A percentile compares a stretch with the other conserved stretches of the same genome.
Conservation (phyloP, 1,284 basidiomycete genomes). For the Cryptococcus sp. region DNA sequence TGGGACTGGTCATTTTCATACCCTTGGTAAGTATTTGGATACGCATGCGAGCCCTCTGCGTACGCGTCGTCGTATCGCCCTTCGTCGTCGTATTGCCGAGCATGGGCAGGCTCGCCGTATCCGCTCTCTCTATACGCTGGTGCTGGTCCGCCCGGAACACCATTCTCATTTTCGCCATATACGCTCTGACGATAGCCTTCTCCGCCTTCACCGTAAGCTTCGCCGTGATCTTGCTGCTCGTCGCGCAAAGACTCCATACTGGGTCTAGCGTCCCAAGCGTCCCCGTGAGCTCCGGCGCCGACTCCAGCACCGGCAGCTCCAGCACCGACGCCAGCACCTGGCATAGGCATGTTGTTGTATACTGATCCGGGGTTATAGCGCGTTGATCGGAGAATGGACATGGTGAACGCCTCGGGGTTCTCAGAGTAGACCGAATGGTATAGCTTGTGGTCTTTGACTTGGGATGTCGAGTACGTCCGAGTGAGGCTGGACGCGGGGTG, state of each 20-base stretch:
- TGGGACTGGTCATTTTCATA: constrained; percentile 11
- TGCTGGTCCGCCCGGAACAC: background rate
- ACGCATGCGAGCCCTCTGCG: constrained; percentile 17
- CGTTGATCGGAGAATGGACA: constrained; percentile 60
- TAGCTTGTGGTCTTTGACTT: constrained; percentile 74
- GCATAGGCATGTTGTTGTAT: constrained; percentile 24
- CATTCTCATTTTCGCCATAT: constrained; percentile 1
- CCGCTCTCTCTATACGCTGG: background rate
- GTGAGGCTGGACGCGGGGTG: constrained; percentile 59
- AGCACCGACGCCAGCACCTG: too few species aligned
- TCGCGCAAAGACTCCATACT: constrained; percentile 56
- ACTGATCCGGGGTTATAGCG: constrained; percentile 62
- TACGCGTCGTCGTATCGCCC: constrained; percentile 31
- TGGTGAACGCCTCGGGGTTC: constrained; percentile 60
- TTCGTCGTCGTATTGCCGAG: constrained; percentile 2
- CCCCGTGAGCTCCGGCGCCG: constrained; percentile 48
- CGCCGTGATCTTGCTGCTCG: constrained; percentile 10
- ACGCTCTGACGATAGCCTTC: constrained; percentile 7
- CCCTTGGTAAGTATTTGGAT: constrained; percentile 12
- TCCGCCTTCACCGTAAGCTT: constrained; percentile 14
- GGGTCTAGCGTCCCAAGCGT: constrained; percentile 71
- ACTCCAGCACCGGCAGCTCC: too few species aligned
- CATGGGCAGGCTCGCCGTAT: constrained; percentile 1
- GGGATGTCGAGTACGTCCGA: constrained; percentile 69
- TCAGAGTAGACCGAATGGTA: constrained; percentile 69